A percentile compares a stretch with the other conserved stretches of the same genome.
These are phyloP conservation scores for Aspergillus sp. DNA, from an alignment of 2,329 filamentous ascomycete genomes.

Conservation along the genomic window DNA sequence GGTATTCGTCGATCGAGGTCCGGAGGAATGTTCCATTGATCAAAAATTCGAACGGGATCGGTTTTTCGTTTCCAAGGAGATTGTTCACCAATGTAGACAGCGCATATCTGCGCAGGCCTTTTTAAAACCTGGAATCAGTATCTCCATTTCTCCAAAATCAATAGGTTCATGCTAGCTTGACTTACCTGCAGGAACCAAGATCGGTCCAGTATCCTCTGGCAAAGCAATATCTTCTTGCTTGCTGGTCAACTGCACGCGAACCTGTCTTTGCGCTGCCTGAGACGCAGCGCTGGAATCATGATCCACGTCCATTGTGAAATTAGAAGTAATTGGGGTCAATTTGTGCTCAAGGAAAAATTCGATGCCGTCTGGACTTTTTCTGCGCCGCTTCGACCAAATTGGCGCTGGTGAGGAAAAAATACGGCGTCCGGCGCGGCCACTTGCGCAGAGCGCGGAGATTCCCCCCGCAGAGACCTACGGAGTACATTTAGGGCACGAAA, in stretches of 20 bases:
- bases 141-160: neutral
- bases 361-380: constrained; percentile 4
- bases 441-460: constrained; percentile 31
- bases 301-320: constrained; percentile 19
- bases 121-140: constrained; percentile 7
- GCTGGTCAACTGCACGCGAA: constrained; percentile 48
- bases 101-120: constrained; percentile 49
- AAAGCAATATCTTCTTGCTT: constrained; percentile 47
- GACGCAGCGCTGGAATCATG: constrained; percentile 12
- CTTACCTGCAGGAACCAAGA: constrained; percentile 50
- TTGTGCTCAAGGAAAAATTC: constrained; percentile 1
- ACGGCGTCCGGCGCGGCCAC: constrained; percentile 35
- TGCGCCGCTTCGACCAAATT: constrained; percentile 21
- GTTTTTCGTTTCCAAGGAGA: constrained; percentile 47
- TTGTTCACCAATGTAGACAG: constrained; percentile 58
- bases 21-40: constrained; percentile 88
- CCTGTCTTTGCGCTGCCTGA: constrained; percentile 37
- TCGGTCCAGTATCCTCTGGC: constrained; percentile 47
- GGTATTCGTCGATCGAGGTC: constrained; percentile 82
- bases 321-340: neutral
- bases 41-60: constrained; percentile 70
- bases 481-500: no score
- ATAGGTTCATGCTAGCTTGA: constrained; percentile 3
- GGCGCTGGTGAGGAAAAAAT: constrained; percentile 30
- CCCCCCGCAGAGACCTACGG: no score